Evolutionary conservation across 2,329 filamentous ascomycete species (phyloP).

Genomic region (Botrytis fabae): DNA sequence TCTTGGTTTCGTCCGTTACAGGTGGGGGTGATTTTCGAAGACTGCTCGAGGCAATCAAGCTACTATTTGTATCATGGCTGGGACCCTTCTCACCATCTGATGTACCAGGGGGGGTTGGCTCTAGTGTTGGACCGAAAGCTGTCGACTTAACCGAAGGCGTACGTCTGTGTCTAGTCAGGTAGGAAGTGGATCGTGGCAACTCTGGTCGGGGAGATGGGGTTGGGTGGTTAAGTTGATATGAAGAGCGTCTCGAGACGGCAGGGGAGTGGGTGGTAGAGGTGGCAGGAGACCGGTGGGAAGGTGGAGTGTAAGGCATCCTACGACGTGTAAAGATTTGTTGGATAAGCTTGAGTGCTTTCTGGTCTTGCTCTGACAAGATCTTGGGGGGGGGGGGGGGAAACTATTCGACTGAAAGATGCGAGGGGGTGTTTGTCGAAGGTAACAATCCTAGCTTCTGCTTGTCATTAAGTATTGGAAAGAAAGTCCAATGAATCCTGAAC

Average conservation of each 20-base stretch:
- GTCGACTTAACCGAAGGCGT: slow-evolving; percentile 50
- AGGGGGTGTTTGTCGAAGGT: slow-evolving; percentile 23
- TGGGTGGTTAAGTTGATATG: slow-evolving; percentile 49
- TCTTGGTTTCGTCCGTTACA: slow-evolving; percentile 66
- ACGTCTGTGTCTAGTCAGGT: slow-evolving; percentile 63
- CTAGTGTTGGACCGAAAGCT: slow-evolving; percentile 38
- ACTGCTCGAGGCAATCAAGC: slow-evolving; percentile 52
- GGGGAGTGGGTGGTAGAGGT: slow-evolving; percentile 59
- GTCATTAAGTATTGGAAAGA: slow-evolving; percentile 29
- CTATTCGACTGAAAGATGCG: slow-evolving; percentile 27
- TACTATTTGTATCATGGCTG: slow-evolving; percentile 36
- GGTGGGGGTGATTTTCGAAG: slow-evolving; percentile 84
- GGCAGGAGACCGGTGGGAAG: slow-evolving; percentile 64
- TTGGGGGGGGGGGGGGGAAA: too few relatives aligned
- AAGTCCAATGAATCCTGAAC: slow-evolving; percentile 14
- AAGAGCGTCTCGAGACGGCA: slow-evolving; percentile 58
- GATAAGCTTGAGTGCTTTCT: background rate
- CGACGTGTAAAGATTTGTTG: slow-evolving; percentile 22
- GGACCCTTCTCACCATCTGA: slow-evolving; percentile 35
- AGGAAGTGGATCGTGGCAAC: slow-evolving; percentile 65
- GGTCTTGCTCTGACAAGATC: background rate
- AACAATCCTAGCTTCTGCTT: slow-evolving; percentile 30
- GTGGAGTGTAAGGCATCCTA: slow-evolving; percentile 86
- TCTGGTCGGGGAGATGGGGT: slow-evolving; percentile 47
- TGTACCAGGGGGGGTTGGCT: slow-evolving; percentile 35